Base-by-base conservation (phyloP, 345 rosid genomes). In the Arabis alpina region DNA sequence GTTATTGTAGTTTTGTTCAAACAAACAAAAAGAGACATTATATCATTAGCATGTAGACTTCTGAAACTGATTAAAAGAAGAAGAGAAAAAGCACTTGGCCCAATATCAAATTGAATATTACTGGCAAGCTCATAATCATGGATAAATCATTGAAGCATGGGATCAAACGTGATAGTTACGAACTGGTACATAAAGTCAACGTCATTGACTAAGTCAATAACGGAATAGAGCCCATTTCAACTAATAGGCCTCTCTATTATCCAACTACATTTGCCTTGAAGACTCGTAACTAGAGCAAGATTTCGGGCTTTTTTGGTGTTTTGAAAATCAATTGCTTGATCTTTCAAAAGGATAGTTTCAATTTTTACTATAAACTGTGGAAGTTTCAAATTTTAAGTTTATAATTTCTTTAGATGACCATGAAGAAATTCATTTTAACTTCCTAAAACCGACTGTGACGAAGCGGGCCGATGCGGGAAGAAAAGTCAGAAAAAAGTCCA, bases 121-220 rank as follows among this genome's bases (percentile, higher is more conserved):
- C 39, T 25, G 39, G 56, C 45, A 12, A 25, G 37, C 36, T 50
- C 24, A 11, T 50, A 36, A 62, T 49, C 32, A 63, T 34, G 12
- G 8, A 30, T 24, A 13, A 60, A 41, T 14, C 25, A 27, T 30
- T 45, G 30, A 14, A 62, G 28, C 36, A 28, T 10, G 41, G 27
- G 47, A 37, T 37, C 47, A 12, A 43, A 67, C 63, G 30, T 55
- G 44, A 45, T 54, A 10, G 48, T 36, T 36, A 63, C 37, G 54
- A 45, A 14, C 7, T 52, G 8, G 3, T 25, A 51, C 11, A 51
- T 42, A 66, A 54, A 45, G 44, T 14, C 53, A 30, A 66, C 61
- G 42, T 43, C 40, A 52, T 14, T 53, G 51, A 40, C 39, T 14
- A 52, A 15, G 50, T 51, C 48, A 53, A 6, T 14, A 23, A 36